Conservation (phyloP, 148 eudicot genomes). For the Silene conica region DNA sequence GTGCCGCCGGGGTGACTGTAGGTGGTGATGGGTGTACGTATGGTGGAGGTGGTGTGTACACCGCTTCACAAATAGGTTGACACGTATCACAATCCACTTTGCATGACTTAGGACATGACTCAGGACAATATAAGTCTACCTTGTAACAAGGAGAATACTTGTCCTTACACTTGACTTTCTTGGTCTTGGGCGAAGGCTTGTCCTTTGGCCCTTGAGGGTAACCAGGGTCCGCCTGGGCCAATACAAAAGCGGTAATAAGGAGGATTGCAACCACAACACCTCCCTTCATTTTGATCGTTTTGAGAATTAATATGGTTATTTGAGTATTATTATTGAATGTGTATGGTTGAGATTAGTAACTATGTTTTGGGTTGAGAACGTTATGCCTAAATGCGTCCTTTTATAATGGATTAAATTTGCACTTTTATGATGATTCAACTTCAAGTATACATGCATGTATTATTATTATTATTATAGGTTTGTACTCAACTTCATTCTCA, state of each 20-base stretch:
- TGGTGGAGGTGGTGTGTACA: constrained; percentile 9
- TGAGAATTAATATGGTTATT: neutral
- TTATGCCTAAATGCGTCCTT: neutral
- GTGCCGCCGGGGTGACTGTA: neutral
- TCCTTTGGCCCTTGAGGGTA: constrained; percentile 13
- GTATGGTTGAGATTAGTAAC: neutral
- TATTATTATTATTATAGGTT: neutral
- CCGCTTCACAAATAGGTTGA: constrained; percentile 15
- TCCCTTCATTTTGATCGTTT: constrained; percentile 11
- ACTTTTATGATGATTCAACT: constrained; percentile 11
- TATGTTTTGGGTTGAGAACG: constrained; percentile 28
- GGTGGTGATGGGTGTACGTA: constrained; percentile 3
- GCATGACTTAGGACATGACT: constrained; percentile 16
- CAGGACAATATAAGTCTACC: constrained; percentile 7
- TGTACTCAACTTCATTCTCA: constrained; percentile 1
- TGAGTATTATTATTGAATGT: neutral
- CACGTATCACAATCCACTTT: constrained; percentile 8
- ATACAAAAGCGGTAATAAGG: constrained; percentile 4
- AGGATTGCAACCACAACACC: neutral
- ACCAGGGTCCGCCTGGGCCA: constrained; percentile 17
- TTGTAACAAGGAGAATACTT: constrained; percentile 7
- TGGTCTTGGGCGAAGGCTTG: constrained; percentile 17
- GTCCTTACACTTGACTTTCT: constrained; percentile 23
- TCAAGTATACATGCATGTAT: constrained; percentile 4
- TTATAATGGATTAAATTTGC: constrained; percentile 8